These are phyloP conservation scores for Salisapilia sapeloensis DNA, from an alignment of 352 stramenopile species.

Conservation along the genomic window DNA sequence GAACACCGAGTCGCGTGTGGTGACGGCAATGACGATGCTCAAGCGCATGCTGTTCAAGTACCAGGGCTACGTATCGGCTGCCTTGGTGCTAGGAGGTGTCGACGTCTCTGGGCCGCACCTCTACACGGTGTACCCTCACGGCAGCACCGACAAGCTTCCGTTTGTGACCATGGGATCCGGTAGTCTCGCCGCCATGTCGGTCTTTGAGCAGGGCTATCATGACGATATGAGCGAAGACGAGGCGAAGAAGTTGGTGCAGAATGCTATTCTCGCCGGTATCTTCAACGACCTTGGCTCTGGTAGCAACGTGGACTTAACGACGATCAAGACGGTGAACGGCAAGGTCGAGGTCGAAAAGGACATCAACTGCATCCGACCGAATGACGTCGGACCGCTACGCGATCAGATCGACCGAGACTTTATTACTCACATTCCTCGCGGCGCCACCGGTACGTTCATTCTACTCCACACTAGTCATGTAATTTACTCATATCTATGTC, in stretches of 20 bases:
- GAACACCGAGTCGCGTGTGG: constrained; percentile 80
- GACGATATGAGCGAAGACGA: constrained; percentile 93
- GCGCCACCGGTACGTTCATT: constrained; percentile 47
- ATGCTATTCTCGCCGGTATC: constrained; percentile 93
- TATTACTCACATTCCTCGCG: constrained; percentile 64
- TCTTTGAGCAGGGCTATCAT: constrained; percentile 92
- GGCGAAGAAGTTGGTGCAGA: constrained; percentile 91
- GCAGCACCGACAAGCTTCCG: constrained; percentile 91
- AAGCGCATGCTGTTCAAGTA: constrained; percentile 96
- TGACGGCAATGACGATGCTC: constrained; percentile 94
- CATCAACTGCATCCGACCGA: constrained; percentile 87
- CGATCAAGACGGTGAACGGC: constrained; percentile 85
- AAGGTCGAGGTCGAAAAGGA: constrained; percentile 76
- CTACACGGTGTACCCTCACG: constrained; percentile 97
- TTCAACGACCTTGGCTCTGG: constrained; percentile 98
- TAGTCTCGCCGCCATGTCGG: constrained; percentile 94
- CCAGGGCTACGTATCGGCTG: constrained; percentile 92
- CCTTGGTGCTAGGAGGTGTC: constrained; percentile 95
- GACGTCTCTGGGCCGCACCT: constrained; percentile 91
- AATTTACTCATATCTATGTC: neutral
- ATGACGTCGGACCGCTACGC: constrained; percentile 81
- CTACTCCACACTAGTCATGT: constrained; percentile 1
- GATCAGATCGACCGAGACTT: constrained; percentile 73
- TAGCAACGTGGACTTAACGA: constrained; percentile 92
- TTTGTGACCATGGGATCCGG: constrained; percentile 99